phyloP scores from a whole-genome alignment of 495 filamentous ascomycete species.

The Clohesyomyces aquaticus region DNA sequence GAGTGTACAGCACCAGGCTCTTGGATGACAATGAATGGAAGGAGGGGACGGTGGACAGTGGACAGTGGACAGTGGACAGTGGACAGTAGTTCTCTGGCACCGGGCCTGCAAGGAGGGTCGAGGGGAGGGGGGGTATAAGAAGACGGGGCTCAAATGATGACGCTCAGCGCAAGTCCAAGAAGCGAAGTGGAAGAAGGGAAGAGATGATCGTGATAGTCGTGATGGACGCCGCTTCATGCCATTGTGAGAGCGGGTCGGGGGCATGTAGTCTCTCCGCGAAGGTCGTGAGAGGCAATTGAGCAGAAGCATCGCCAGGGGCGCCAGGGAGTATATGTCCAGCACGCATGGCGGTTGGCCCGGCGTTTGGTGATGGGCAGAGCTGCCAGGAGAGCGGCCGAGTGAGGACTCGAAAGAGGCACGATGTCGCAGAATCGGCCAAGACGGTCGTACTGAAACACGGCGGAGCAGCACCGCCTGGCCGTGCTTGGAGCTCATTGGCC shows the following conservation, averaged over 20 bases:
- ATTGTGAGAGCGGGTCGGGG: constrained; percentile 5
- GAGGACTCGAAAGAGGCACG: background rate
- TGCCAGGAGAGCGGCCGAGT: background rate
- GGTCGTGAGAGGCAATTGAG: background rate
- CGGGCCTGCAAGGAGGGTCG: constrained; percentile 37
- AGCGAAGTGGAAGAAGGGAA: constrained; percentile 9
- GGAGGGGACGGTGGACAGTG: no score
- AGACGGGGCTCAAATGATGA: constrained; percentile 5
- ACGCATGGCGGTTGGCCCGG: constrained; percentile 24
- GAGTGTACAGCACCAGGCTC: constrained; percentile 6
- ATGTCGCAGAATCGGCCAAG: background rate
- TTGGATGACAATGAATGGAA: constrained; percentile 24
- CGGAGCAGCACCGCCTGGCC: background rate
- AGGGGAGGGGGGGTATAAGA: constrained; percentile 6
- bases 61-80: no score
- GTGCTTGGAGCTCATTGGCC: constrained; percentile 8
- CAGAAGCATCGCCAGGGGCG: constrained; percentile 16
- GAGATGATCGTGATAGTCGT: constrained; percentile 24
- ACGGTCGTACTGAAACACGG: constrained; percentile 12
- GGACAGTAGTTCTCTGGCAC: constrained; percentile 16
- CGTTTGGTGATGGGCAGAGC: constrained; percentile 25
- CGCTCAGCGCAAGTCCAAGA: constrained; percentile 25
- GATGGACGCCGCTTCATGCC: constrained; percentile 31
- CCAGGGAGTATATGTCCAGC: background rate
- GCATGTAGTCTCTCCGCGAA: background rate